These are phyloP conservation scores for Violaceomyces palustris DNA, from an alignment of 1,284 basidiomycete genomes.

Conservation along the genomic window DNA sequence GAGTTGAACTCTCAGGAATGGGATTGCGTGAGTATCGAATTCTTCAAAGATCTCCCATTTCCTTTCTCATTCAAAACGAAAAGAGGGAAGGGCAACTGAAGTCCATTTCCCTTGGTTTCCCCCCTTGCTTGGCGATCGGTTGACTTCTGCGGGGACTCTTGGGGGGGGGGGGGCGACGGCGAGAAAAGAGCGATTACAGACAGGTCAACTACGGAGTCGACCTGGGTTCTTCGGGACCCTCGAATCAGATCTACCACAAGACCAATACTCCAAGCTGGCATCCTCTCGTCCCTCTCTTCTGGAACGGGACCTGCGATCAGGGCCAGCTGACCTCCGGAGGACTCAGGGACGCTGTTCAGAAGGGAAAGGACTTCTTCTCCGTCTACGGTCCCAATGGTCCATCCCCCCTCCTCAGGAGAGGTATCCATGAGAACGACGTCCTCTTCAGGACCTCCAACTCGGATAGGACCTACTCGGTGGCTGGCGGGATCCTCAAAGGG, in stretches of 20 bases:
- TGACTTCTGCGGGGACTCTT: too few species aligned
- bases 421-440: constrained; percentile 55
- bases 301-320: constrained; percentile 60
- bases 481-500: constrained; percentile 58
- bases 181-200: constrained; percentile 19
- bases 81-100: too few species aligned
- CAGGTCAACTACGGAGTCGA: constrained; percentile 18
- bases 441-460: constrained; percentile 58
- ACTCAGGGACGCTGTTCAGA: constrained; percentile 57
- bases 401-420: constrained; percentile 56
- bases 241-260: constrained; percentile 56
- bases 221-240: constrained; percentile 34
- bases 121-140: too few species aligned
- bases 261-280: constrained; percentile 56
- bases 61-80: too few species aligned
- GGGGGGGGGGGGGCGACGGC: too few species aligned
- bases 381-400: constrained; percentile 56
- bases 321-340: constrained; percentile 60
- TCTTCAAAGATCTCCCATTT: too few species aligned
- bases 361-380: constrained; percentile 60
- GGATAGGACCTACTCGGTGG: constrained; percentile 59
- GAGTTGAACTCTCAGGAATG: constrained; percentile 54
- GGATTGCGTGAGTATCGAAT: too few species aligned
- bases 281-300: constrained; percentile 58
- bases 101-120: too few species aligned